Conservation (phyloP, 257 asterid species). For the Leonotis leonurus region DNA sequence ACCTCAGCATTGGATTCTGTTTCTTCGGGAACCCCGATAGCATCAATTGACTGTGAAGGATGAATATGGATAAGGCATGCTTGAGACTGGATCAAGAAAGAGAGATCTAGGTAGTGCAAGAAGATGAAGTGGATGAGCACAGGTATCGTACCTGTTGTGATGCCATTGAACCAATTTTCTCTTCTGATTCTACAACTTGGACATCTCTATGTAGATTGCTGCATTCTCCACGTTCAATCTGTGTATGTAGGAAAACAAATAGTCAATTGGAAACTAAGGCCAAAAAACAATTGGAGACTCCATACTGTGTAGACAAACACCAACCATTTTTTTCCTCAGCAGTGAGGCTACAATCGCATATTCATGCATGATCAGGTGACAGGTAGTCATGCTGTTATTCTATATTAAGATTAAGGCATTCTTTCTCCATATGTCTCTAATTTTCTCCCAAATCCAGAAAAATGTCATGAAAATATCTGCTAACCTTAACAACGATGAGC, state of each 20-base stretch:
- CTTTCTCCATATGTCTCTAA: not conserved
- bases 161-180: constrained; percentile 4
- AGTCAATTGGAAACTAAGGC: not conserved
- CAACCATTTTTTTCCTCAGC: not conserved
- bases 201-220: not conserved
- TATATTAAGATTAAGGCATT: not conserved
- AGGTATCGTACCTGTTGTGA: not conserved
- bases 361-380: too few species aligned
- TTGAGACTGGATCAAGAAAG: not conserved
- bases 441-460: not conserved
- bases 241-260: not conserved
- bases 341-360: not conserved
- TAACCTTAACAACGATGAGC: constrained; percentile 22
- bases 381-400: not conserved
- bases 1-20: constrained; percentile 10
- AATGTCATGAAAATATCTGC: not conserved
- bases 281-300: not conserved
- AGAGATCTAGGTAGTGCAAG: not conserved
- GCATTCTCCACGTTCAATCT: not conserved
- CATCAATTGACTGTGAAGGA: too few species aligned
- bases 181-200: not conserved
- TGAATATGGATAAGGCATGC: too few species aligned
- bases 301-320: not conserved
- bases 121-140: not conserved
- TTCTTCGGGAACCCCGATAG: too few species aligned